Percentiles rank a stretch among this genome's conserved stretches.
phyloP scores from a whole-genome alignment of 352 stramenopile species.

The Phytophthora pini region DNA sequence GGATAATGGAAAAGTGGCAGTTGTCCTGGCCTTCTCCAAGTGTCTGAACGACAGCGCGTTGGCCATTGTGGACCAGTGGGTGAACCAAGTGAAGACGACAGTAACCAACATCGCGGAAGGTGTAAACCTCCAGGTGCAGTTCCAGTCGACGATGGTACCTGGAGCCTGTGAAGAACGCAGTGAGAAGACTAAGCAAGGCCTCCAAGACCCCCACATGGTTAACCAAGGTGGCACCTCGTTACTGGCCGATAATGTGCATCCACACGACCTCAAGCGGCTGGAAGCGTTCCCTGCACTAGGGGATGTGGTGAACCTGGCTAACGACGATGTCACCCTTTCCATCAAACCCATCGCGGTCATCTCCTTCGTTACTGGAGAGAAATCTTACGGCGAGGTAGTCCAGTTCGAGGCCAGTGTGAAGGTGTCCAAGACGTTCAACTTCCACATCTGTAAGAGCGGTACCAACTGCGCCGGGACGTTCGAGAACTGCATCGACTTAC shows the following conservation, averaged over 20 bases:
- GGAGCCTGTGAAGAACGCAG: conserved; percentile 43
- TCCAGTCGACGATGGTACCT: conserved; percentile 52
- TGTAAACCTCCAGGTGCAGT: conserved; percentile 18
- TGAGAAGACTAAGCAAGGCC: conserved; percentile 33
- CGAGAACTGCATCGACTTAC: conserved; percentile 45
- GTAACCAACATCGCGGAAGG: conserved; percentile 4
- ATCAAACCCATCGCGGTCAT: conserved; percentile 42
- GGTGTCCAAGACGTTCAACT: conserved; percentile 47
- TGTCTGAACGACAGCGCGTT: conserved; percentile 55
- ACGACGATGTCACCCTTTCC: conserved; percentile 5
- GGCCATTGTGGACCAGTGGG: conserved; percentile 52
- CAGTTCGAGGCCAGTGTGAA: conserved; percentile 33
- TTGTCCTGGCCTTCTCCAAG: conserved; percentile 76
- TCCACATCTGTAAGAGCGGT: conserved; percentile 38
- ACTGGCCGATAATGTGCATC: conserved; percentile 19
- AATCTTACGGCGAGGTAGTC: conserved; percentile 45
- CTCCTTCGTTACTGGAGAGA: conserved; percentile 46
- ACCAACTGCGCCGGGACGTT: conserved; percentile 23
- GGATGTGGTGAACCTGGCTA: conserved; percentile 28
- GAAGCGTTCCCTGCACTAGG: conserved; percentile 44
- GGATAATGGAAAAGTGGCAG: conserved; percentile 27
- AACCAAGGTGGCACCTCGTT: conserved; percentile 12
- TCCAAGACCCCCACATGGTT: conserved; percentile 25
- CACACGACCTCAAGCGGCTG: conserved; percentile 39
- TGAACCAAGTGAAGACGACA: conserved; percentile 36